Conservation (phyloP, 192 early-diverging fungal species). For the Coemansia sp. region DNA sequence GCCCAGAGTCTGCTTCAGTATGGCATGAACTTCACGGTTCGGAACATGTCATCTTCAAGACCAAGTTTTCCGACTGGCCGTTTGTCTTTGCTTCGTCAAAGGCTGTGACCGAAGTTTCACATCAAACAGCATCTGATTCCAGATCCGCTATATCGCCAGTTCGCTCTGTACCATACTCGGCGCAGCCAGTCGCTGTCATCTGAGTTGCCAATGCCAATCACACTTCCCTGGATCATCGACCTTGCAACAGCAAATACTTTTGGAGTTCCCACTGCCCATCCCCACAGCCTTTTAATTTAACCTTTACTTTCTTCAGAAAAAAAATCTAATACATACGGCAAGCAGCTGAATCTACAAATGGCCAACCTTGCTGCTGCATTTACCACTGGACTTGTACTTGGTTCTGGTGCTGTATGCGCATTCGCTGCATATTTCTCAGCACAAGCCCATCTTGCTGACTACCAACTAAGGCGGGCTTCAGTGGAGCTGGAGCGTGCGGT, state of each 20-base stretch:
- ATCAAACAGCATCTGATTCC: slow-evolving; percentile 6
- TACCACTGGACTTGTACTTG: slow-evolving; percentile 45
- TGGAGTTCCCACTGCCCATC: background rate
- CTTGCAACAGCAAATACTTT: background rate
- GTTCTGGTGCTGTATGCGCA: slow-evolving; percentile 39
- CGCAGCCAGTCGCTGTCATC: slow-evolving; percentile 22
- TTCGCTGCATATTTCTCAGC: slow-evolving; percentile 39
- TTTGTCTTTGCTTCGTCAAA: slow-evolving; percentile 43
- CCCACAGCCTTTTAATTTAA: background rate
- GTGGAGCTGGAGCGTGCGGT: slow-evolving; percentile 18
- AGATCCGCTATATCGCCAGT: slow-evolving; percentile 19
- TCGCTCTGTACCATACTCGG: slow-evolving; percentile 18
- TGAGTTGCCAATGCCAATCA: slow-evolving; percentile 1
- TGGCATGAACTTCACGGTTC: slow-evolving; percentile 49
- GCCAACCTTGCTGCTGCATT: slow-evolving; percentile 47
- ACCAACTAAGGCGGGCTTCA: slow-evolving; percentile 34
- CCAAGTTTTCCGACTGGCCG: slow-evolving; percentile 54
- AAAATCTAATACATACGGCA: background rate
- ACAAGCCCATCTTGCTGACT: slow-evolving; percentile 27
- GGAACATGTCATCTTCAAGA: slow-evolving; percentile 52
- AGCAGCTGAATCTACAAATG: slow-evolving; percentile 16
- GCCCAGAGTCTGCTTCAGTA: slow-evolving; percentile 41
- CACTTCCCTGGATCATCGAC: too few species aligned
- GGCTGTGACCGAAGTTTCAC: slow-evolving; percentile 10
- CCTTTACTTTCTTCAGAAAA: background rate